Evolutionary conservation across 2,329 filamentous ascomycete genomes (phyloP), one percentile per base, ranked within the genome.

Genomic region (Coniochaeta sp.): DNA sequence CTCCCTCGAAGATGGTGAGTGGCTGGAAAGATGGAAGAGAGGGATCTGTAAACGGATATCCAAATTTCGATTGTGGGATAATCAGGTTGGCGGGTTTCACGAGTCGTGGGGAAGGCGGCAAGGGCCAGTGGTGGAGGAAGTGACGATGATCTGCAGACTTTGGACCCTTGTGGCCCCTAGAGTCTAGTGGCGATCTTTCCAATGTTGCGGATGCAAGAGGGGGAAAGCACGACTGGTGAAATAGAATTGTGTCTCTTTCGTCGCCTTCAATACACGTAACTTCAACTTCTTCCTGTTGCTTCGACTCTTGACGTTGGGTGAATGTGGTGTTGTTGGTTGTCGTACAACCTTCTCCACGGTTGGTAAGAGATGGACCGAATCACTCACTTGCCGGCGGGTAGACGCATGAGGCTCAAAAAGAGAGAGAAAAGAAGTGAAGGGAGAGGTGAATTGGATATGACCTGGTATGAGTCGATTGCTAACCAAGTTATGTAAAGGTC

Each of bases 101-200:
- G 38, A 42, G 38, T 42, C 38, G 38, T 26, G 38, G 38, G 38
- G 38, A 42, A 22, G n/a, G n/a, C n/a, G n/a, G n/a, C n/a, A 40
- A n/a, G 38, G 22, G 6, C 6, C 27, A 22, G 38, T 42, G 18
- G 18, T 22, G 13, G 22, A 22, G 16, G 22, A 42, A 42, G 38
- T 42, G 38, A 42, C 38, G 38, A 42, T n/a, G 38, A 42, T 42
- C 38, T 26, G 20, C 38, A 26, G 26, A 18, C 38, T 22, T 24
- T 42, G 13, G 38, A 18, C 38, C 38, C 38, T n/a, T n/a, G n/a
- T n/a, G n/a, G n/a, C n/a, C n/a, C n/a, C n/a, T n/a, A n/a, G n/a
- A n/a, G n/a, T n/a, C n/a, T 42, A 42, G 38, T 42, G 38, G 38
- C 38, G 38, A 42, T 42, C 38, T 42, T 42, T 18, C 38, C 22